Evolutionary conservation across 139 green algal species (phyloP), one percentile per base, ranked within the genome.

Genomic region (Micractinium conductrix): DNA sequence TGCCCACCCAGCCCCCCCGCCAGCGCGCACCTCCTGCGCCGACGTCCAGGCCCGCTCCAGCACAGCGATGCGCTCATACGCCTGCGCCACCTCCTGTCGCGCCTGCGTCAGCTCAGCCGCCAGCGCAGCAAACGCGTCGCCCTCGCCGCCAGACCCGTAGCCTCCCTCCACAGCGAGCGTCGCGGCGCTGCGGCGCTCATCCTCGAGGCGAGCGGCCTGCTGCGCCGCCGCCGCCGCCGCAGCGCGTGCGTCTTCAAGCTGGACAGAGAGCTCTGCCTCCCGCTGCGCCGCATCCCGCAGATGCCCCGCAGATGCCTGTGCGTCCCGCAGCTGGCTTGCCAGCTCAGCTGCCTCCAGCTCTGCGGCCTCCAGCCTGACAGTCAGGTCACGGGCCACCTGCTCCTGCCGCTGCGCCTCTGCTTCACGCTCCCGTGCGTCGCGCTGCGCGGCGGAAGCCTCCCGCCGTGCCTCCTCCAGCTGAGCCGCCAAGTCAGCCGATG

Each of bases 41-140:
- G 48, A 35, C 0, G 43, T n/a, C 74, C 74, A 80, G 5, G 74
- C 74, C 45, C 58, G 53, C 17, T 80, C 74, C 74, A 80, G 74
- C 45, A 80, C 45, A n/a, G 45, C 45, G 45, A 38, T 68, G 30
- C 74, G 74, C 74, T 44, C 22, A 6, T 55, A 55, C 30, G 55
- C 74, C 45, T 62, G 19, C 0, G 74, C 48, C 45, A 67, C 74
- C 74, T 55, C 74, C 33, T 65, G 43, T 17, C 74, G n/a, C 26
- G 74, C 74, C 74, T 40, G 19, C 30, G 37, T 55, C 14, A 80
- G 74, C 45, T 67, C 40, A 0, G 45, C 74, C 1, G 74, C 45
- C 45, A 80, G 74, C 40, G 67, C 74, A 17, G 33, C 43, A 14
- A 72, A 72, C 10, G 58, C n/a, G 24, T 67, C 58, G 26, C 33